Percentiles rank a stretch among this genome's conserved stretches.
phyloP scores from a whole-genome alignment of 2,329 filamentous ascomycete species.

The Ophiocordyceps polyrhachis-furcata region DNA sequence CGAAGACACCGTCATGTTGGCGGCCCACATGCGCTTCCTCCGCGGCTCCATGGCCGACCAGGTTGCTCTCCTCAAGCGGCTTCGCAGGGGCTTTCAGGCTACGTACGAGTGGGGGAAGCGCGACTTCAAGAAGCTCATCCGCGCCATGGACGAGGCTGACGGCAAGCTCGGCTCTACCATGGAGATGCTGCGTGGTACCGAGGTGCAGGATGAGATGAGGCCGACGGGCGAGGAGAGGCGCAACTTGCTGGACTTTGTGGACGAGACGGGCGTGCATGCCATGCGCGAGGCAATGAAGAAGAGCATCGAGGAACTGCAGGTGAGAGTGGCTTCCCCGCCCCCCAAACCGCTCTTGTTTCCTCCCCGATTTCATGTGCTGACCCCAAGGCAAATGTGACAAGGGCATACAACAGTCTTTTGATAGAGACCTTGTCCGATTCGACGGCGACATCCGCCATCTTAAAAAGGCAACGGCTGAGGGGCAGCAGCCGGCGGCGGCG shows the following conservation, averaged over 20 bases:
- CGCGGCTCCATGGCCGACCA: constrained; percentile 41
- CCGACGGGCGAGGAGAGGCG: constrained; percentile 38
- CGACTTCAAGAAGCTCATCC: constrained; percentile 43
- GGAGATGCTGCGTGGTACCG: constrained; percentile 40
- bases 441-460: constrained; percentile 54
- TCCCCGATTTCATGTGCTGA: constrained; percentile 8
- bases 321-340: constrained; percentile 10
- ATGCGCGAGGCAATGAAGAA: constrained; percentile 49
- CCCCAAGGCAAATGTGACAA: neutral
- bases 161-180: constrained; percentile 47
- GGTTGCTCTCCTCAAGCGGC: constrained; percentile 28
- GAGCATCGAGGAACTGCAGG: constrained; percentile 50
- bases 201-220: constrained; percentile 45
- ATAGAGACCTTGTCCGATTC: constrained; percentile 56
- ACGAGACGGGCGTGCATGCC: constrained; percentile 48
- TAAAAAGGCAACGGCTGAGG: constrained; percentile 33
- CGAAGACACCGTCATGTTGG: constrained; percentile 60
- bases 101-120: constrained; percentile 39
- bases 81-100: constrained; percentile 30
- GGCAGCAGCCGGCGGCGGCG: constrained; percentile 13
- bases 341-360: too few species aligned
- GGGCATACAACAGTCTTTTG: constrained; percentile 52
- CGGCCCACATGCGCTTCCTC: constrained; percentile 50
- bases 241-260: constrained; percentile 57
- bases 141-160: constrained; percentile 48